Conservation (phyloP, 2,329 filamentous ascomycete genomes). For the Dendrostoma leiphaemia region DNA sequence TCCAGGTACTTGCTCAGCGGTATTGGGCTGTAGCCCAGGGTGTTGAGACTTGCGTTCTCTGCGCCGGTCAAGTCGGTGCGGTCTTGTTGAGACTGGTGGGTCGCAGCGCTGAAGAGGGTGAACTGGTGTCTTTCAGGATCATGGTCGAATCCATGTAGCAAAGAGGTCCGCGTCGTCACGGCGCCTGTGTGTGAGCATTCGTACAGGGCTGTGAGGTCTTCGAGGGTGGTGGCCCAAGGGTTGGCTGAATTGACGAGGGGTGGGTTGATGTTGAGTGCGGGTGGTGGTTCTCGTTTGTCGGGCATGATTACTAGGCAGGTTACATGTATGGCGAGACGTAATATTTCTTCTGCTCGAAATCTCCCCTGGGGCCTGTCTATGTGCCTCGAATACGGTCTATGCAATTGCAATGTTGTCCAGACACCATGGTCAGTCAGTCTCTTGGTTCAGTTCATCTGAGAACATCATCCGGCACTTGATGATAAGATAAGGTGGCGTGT, state of each 20-base stretch:
- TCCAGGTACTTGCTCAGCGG: conserved; percentile 57
- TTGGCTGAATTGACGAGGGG: conserved; percentile 73
- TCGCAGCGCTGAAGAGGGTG: conserved; percentile 55
- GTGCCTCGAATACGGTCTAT: background rate
- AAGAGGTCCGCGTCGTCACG: conserved; percentile 70
- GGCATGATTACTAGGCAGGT: conserved; percentile 1
- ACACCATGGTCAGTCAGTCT: too few relatives aligned
- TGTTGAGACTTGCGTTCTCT: conserved; percentile 59
- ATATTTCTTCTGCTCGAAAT: too few relatives aligned
- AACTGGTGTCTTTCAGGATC: conserved; percentile 60
- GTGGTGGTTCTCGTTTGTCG: conserved; percentile 36
- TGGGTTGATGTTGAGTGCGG: conserved; percentile 53
- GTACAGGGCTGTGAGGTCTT: conserved; percentile 62
- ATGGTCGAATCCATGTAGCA: conserved; percentile 64
- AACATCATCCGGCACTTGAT: background rate
- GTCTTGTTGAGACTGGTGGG: conserved; percentile 23
- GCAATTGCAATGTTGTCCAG: too few relatives aligned
- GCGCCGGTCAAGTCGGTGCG: conserved; percentile 13
- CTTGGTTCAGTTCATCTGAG: too few relatives aligned
- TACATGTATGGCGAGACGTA: background rate
- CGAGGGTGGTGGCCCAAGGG: conserved; percentile 69
- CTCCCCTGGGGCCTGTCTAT: background rate
- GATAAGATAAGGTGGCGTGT: background rate
- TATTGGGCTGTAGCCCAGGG: conserved; percentile 70
- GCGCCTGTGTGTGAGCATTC: conserved; percentile 63